Percentiles rank a stretch among this genome's conserved stretches.
Evolutionary conservation across 208 protist genomes (phyloP).

Genomic region (Acanthamoeba triangularis): DNA sequence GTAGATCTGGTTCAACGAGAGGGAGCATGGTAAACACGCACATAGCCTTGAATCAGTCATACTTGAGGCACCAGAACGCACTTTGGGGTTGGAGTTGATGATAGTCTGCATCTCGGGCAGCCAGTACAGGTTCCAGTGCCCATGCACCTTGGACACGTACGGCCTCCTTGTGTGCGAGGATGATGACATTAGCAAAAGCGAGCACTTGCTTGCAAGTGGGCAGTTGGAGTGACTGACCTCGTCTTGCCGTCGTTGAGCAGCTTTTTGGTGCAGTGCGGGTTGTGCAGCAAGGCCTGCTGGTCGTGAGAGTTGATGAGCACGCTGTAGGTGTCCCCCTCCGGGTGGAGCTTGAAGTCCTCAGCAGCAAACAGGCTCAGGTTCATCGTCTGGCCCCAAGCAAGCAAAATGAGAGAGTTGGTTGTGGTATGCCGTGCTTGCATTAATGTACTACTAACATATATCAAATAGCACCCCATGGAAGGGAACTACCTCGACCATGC

Average conservation of each 20-base stretch:
- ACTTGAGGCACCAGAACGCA: neutral
- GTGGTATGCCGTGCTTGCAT: too few species aligned
- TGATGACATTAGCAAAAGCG: neutral
- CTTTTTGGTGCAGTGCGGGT: neutral
- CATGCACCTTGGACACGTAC: neutral
- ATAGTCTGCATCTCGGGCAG: constrained; percentile 18
- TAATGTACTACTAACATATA: neutral
- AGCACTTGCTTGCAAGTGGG: too few species aligned
- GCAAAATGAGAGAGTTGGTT: too few species aligned
- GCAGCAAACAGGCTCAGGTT: neutral
- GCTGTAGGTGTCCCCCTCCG: neutral
- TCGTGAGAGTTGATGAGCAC: neutral
- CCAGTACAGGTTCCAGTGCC: constrained; percentile 48
- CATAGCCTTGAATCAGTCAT: too few species aligned
- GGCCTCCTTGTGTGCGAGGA: neutral
- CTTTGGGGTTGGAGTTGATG: constrained; percentile 7
- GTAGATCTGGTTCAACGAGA: neutral
- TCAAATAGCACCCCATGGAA: neutral
- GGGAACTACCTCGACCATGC: neutral
- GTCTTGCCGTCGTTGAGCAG: neutral
- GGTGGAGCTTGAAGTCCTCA: neutral
- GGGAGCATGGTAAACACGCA: neutral
- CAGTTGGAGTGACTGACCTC: neutral
- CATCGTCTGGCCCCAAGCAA: neutral
- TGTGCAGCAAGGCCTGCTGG: neutral